A percentile compares a stretch with the other conserved stretches of the same genome.
Evolutionary conservation across 2,329 filamentous ascomycete species (phyloP).

Genomic region (Septoria linicola): DNA sequence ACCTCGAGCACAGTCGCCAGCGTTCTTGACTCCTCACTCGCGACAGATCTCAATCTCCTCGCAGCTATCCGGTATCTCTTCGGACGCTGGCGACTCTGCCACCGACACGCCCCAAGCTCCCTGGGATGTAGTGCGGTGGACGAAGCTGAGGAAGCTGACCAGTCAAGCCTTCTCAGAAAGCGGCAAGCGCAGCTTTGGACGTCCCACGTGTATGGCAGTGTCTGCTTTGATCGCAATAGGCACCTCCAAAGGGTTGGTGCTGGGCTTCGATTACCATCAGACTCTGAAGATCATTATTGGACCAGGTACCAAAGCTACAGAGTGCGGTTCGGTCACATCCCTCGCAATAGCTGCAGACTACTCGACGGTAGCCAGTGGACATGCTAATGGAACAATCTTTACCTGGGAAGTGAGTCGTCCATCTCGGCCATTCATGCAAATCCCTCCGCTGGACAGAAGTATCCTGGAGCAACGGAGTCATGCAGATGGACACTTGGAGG

Average conservation of each 20-base stretch:
- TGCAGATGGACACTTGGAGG: conserved; percentile 78
- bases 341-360: conserved; percentile 92
- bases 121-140: conserved; percentile 98
- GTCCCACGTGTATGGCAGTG: conserved; percentile 83
- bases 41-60: conserved; percentile 55
- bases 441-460: conserved; percentile 68
- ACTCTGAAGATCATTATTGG: conserved; percentile 92
- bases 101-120: conserved; percentile 65
- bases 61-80: conserved; percentile 65
- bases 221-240: conserved; percentile 86
- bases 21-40: conserved; percentile 73
- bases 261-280: conserved; percentile 97
- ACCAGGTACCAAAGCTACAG: conserved; percentile 87
- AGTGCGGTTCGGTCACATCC: conserved; percentile 83
- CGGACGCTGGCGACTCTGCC: conserved; percentile 56
- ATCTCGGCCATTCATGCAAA: conserved; percentile 84
- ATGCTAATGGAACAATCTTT: conserved; percentile 87
- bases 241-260: conserved; percentile 88
- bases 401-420: conserved; percentile 89
- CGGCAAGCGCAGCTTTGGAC: conserved; percentile 87
- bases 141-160: conserved; percentile 83
- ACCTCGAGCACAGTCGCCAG: conserved; percentile 73
- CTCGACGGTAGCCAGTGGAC: conserved; percentile 84
- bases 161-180: conserved; percentile 88
- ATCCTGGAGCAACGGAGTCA: conserved; percentile 63